Base-by-base conservation (phyloP, 2,329 filamentous ascomycete species). In the Penicillium sclerotigenum region DNA sequence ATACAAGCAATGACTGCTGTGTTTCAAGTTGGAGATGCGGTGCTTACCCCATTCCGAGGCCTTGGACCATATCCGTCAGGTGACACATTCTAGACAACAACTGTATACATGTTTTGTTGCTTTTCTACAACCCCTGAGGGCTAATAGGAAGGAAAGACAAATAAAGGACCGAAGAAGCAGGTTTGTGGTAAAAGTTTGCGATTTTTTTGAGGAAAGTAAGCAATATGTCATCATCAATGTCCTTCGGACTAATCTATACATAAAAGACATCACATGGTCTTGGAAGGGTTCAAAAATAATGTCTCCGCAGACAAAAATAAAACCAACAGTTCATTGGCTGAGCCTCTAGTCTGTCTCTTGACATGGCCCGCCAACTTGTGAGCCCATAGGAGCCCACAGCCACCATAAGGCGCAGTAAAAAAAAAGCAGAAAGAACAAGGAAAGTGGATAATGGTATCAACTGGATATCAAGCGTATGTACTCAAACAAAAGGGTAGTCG, bases 391-490 rank as follows among this genome's bases (percentile, higher is more conserved):
- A 40, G 47, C 18, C 26, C 13, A 52, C 20, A 43, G 22, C 18
- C 47, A 49, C 11, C 24, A 37, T 11, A 14, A 24, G 16, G 36
- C 52, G 34, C 6, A 28, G 31, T 34, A 41, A 24, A 37, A n/a
- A 29, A 46, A 53, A 53, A 24, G 26, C 31, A 14, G 26, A 51
- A 37, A 54, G 22, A 40, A 18, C 4, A 9, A 57, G 36, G 29
- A 59, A 62, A 54, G 29, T 40, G 34, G 20, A 49, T 36, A 49
- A 45, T 54, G 47, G 42, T 62, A 61, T 64, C 52, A 31, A 58
- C 53, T 60, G 61, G 59, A 64, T 65, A 66, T 65, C 57, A 61
- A 63, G 58, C 58, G 52, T 60, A 63, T 66, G 59, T 61, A 64
- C 47, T 52, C 20, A 54, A 56, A 57, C 54, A 52, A 59, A 55